Evolutionary conservation across 257 asterid genomes (phyloP).

Genomic region (Nicotiana tabacum): DNA sequence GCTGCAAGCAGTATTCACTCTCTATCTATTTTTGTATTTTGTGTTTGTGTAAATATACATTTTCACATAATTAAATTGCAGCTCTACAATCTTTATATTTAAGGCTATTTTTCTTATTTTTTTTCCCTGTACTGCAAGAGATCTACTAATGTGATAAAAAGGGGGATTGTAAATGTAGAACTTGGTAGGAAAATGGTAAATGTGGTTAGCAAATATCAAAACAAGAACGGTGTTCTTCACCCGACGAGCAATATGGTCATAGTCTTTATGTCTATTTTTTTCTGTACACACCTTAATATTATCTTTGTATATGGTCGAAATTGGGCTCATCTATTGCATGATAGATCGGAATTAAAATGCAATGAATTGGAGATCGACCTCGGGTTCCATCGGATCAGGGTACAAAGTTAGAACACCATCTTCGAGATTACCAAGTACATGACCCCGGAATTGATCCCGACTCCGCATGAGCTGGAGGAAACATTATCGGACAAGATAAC

Average conservation of each 20-base stretch:
- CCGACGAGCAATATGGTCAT: constrained; percentile 13
- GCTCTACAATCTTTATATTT: background rate
- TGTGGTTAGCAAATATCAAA: constrained; percentile 5
- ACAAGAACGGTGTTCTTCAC: background rate
- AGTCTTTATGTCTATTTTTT: too few relatives aligned
- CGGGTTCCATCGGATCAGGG: too few relatives aligned
- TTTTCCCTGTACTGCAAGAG: background rate
- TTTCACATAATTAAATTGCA: background rate
- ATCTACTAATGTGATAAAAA: background rate
- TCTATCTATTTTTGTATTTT: background rate
- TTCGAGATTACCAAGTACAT: too few relatives aligned
- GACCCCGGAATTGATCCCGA: too few relatives aligned
- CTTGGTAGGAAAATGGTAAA: constrained; percentile 1
- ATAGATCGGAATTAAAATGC: too few relatives aligned
- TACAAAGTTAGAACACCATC: too few relatives aligned
- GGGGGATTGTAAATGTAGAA: constrained; percentile 4
- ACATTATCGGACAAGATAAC: too few relatives aligned
- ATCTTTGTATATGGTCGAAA: too few relatives aligned
- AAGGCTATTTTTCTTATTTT: background rate
- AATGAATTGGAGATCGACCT: too few relatives aligned
- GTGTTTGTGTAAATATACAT: background rate
- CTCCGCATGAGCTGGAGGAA: too few relatives aligned
- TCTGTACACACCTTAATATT: too few relatives aligned
- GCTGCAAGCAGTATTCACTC: background rate
- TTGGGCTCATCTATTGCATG: too few relatives aligned